These are phyloP conservation scores for Monosporozyma yasuniensis DNA, from an alignment of 805 yeast genomes.

Conservation along the genomic window DNA sequence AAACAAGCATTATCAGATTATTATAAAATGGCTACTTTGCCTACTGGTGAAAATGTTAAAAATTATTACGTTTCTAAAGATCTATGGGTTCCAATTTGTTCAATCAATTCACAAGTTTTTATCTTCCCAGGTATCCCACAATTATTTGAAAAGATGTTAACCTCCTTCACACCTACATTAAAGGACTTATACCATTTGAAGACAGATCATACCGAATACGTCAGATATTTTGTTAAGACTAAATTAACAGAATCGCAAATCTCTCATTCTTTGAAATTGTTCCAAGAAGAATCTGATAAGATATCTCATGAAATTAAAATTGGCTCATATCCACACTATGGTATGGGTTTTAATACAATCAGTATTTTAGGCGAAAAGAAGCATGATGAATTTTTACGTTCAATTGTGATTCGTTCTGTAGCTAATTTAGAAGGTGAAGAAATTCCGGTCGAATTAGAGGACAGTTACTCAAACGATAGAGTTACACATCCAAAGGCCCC, in stretches of 20 bases:
- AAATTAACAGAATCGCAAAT: slow-evolving; percentile 51
- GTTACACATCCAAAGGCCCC: background rate
- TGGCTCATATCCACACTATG: slow-evolving; percentile 80
- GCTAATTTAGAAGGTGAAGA: slow-evolving; percentile 46
- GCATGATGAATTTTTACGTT: slow-evolving; percentile 32
- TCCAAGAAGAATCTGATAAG: slow-evolving; percentile 38
- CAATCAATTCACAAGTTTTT: slow-evolving; percentile 53
- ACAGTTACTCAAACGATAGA: slow-evolving; percentile 21
- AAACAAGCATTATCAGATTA: slow-evolving; percentile 49
- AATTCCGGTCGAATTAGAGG: slow-evolving; percentile 51
- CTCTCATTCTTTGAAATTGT: slow-evolving; percentile 49
- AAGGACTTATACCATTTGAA: slow-evolving; percentile 33
- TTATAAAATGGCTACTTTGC: slow-evolving; percentile 73
- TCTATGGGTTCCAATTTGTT: slow-evolving; percentile 81
- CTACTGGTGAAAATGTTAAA: slow-evolving; percentile 40
- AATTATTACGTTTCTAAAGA: slow-evolving; percentile 41
- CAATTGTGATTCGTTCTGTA: slow-evolving; percentile 40
- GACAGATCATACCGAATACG: slow-evolving; percentile 20
- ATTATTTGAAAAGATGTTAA: slow-evolving; percentile 49
- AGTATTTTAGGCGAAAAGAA: slow-evolving; percentile 57
- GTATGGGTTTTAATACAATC: slow-evolving; percentile 54
- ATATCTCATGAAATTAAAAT: slow-evolving; percentile 43
- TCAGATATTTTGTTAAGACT: slow-evolving; percentile 56
- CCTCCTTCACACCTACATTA: slow-evolving; percentile 34
- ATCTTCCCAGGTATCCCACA: slow-evolving; percentile 82